Evolutionary conservation across 139 green algal genomes (phyloP).

Genomic region (Asterochloris sp.): DNA sequence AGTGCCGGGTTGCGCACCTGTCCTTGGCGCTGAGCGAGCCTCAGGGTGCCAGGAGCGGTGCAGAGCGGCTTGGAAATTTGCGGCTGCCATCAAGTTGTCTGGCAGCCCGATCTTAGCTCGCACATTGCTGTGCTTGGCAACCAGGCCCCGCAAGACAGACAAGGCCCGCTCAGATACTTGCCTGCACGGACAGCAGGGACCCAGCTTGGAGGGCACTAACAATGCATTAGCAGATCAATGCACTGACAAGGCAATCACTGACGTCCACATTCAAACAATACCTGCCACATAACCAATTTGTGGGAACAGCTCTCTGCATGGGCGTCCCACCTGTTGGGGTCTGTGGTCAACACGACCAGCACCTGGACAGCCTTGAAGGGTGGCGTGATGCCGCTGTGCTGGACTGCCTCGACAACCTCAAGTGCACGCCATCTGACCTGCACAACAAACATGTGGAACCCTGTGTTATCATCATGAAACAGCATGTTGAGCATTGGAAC

Average conservation of each 20-base stretch:
- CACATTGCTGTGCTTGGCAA: constrained; percentile 28
- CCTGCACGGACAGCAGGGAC: constrained; percentile 1
- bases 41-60: no score
- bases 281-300: not conserved
- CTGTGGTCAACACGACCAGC: constrained; percentile 57
- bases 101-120: constrained; percentile 37
- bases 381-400: constrained; percentile 63
- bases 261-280: not conserved
- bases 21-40: no score
- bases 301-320: not conserved
- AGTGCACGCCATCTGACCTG: constrained; percentile 54
- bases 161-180: constrained; percentile 34
- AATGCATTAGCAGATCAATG: not conserved
- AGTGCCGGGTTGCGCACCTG: no score
- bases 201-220: not conserved
- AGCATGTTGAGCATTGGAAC: no score
- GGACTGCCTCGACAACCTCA: constrained; percentile 69
- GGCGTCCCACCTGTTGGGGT: constrained; percentile 31
- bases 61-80: constrained; percentile 1
- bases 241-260: not conserved
- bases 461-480: not conserved
- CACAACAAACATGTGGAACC: not conserved
- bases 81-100: constrained; percentile 45
- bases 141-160: constrained; percentile 24
- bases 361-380: constrained; percentile 63